Evolutionary conservation across 192 early-diverging fungal genomes (phyloP).

Genomic region (Linnemannia schmuckeri): DNA sequence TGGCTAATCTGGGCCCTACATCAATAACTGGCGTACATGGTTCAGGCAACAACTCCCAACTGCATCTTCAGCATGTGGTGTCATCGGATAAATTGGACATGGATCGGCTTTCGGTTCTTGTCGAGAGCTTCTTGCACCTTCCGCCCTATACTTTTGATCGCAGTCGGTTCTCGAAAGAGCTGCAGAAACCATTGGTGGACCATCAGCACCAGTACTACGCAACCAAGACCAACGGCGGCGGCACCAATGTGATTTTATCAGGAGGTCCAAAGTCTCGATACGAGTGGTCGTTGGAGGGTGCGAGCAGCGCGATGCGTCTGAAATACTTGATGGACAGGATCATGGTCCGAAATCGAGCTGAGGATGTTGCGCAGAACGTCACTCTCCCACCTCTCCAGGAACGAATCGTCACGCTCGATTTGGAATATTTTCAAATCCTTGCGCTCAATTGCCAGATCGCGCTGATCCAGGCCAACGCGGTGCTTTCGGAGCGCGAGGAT

Average conservation of each 20-base stretch:
- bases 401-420: constrained; percentile 55
- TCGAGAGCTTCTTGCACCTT: constrained; percentile 72
- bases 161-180: constrained; percentile 61
- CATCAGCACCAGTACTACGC: not conserved
- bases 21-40: not conserved
- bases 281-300: constrained; percentile 35
- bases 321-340: constrained; percentile 72
- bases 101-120: constrained; percentile 67
- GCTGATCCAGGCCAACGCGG: constrained; percentile 78
- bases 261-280: not conserved
- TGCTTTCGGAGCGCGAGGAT: constrained; percentile 73
- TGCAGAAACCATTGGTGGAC: constrained; percentile 70
- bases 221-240: not conserved
- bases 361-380: constrained; percentile 69
- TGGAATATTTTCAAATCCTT: constrained; percentile 64
- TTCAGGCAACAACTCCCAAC: constrained; percentile 41
- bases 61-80: not conserved
- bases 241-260: no score
- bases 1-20: constrained; percentile 60
- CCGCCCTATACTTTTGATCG: constrained; percentile 69
- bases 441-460: constrained; percentile 72
- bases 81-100: constrained; percentile 61
- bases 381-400: constrained; percentile 75
- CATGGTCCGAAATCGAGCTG: constrained; percentile 79
- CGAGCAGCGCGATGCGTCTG: constrained; percentile 63